phyloP scores from a whole-genome alignment of 2,329 filamentous ascomycete species.

The Fusarium sp. region DNA sequence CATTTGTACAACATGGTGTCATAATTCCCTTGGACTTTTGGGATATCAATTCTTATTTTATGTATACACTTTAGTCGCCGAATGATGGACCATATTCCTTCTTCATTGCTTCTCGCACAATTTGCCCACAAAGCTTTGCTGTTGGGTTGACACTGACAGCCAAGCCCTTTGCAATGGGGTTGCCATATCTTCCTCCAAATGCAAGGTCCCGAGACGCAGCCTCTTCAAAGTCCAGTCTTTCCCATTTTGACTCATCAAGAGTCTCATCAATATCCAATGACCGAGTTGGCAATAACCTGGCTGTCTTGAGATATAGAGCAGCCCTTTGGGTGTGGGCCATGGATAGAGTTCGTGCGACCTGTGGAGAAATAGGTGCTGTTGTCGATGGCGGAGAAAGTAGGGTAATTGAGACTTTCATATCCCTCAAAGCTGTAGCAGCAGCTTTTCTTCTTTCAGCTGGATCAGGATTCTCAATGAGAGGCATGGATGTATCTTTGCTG shows the following conservation, averaged over 20 bases:
- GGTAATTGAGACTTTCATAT: slow-evolving; percentile 69
- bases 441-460: slow-evolving; percentile 54
- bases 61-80: slow-evolving; percentile 48
- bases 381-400: slow-evolving; percentile 67
- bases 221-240: slow-evolving; percentile 68
- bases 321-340: slow-evolving; percentile 79
- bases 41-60: slow-evolving; percentile 18
- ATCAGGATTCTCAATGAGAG: slow-evolving; percentile 56
- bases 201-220: slow-evolving; percentile 72
- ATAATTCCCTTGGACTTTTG: neutral
- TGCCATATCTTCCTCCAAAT: slow-evolving; percentile 73
- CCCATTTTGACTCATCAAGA: slow-evolving; percentile 63
- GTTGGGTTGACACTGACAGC: slow-evolving; percentile 75
- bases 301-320: slow-evolving; percentile 70
- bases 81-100: slow-evolving; percentile 72
- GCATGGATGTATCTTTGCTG: slow-evolving; percentile 53
- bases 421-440: slow-evolving; percentile 59
- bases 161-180: slow-evolving; percentile 72
- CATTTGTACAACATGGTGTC: slow-evolving; percentile 5
- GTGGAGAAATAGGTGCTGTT: slow-evolving; percentile 68
- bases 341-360: slow-evolving; percentile 73
- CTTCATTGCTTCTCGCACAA: slow-evolving; percentile 76
- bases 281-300: slow-evolving; percentile 60
- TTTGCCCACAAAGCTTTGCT: slow-evolving; percentile 76
- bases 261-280: slow-evolving; percentile 54